Percentiles rank a stretch among this genome's conserved stretches.
Conservation (phyloP, 495 filamentous ascomycete species). For the Neurospora africana region DNA sequence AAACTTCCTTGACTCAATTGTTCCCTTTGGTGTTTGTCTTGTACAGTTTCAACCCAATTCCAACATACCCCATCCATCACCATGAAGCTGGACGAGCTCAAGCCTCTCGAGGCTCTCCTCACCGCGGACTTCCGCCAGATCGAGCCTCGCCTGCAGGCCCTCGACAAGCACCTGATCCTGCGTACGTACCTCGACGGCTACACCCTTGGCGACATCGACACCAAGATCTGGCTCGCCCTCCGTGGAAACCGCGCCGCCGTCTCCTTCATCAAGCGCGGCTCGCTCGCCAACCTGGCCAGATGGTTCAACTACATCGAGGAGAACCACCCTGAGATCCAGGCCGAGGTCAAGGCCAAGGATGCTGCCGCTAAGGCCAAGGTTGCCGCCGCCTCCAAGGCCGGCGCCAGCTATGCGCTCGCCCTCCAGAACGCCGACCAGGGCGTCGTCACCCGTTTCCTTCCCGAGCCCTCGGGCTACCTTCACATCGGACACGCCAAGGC, state of each 20-base stretch:
- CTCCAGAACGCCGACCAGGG: slow-evolving; percentile 82
- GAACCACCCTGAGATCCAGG: slow-evolving; percentile 56
- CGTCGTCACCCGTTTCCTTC: slow-evolving; percentile 87
- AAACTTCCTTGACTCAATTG: slow-evolving; percentile 17
- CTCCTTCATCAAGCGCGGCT: slow-evolving; percentile 66
- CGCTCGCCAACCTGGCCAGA: slow-evolving; percentile 66
- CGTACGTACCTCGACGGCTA: slow-evolving; percentile 83
- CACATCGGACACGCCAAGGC: slow-evolving; percentile 94
- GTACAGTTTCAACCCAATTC: background rate
- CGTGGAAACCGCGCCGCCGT: slow-evolving; percentile 77
- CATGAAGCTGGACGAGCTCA: slow-evolving; percentile 45
- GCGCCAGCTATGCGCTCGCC: slow-evolving; percentile 82
- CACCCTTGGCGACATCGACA: slow-evolving; percentile 64
- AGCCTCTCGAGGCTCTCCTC: slow-evolving; percentile 38
- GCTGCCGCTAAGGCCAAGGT: slow-evolving; percentile 60
- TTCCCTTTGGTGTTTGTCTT: background rate
- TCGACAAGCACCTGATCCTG: slow-evolving; percentile 79
- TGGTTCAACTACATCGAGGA: slow-evolving; percentile 88
- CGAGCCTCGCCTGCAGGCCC: slow-evolving; percentile 60
- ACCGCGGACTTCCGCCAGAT: slow-evolving; percentile 68
- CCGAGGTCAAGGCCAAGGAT: slow-evolving; percentile 45
- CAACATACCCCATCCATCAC: background rate
- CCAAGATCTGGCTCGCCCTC: slow-evolving; percentile 74
- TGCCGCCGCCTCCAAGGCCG: slow-evolving; percentile 65
- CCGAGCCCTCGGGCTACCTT: slow-evolving; percentile 91